Base-by-base conservation (phyloP, 139 green algal genomes). In the Spirogloea muscicola region DNA sequence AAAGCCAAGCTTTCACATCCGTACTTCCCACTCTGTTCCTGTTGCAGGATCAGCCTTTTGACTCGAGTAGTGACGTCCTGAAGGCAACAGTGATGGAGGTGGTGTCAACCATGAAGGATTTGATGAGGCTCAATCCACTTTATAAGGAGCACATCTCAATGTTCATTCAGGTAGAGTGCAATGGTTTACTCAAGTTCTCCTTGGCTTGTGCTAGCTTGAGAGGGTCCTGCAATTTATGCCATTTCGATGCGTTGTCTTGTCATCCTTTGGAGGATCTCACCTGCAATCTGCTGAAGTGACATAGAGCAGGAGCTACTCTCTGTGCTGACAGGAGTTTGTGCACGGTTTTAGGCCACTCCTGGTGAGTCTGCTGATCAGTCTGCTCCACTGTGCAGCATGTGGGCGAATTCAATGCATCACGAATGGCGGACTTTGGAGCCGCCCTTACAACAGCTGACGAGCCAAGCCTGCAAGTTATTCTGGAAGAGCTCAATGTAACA, bases 71-170 rank as follows among this genome's bases (percentile, higher is more conserved):
- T 49, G 92, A 96, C 75, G 84, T 90, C 63, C 68, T 96, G 38
- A 95, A 95, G 72, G 89, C 93, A 6, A 98, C 92, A 42, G 86
- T 84, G 49, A 95, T 97, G 90, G 93, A 97, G 84, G 84, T 96
- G 10, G 89, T 98, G 29, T 88, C 85, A 74, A 97, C 91, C 25
- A 87, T 98, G 61, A 95, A 95, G 67, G 92, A 97, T 42, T 84
- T 98, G 49, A 82, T 98, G 60, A 85, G 91, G 46, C 83, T 94
- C 74, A 94, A 97, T 83, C 93, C 93, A 38, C 84, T 98, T 44
- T 96, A 98, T 82, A 91, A 89, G 29, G 93, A 98, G 77, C 92
- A 98, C 79, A 90, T 98, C 74, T 80, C 88, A 40, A 89, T 88
- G 39, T 89, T 93, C 48, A 21, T 58, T 7, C 60, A 70, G 41